A percentile compares a stretch with the other conserved stretches of the same genome.
Conservation (phyloP, 208 protist species). For the Trypanosoma platydactyli region DNA sequence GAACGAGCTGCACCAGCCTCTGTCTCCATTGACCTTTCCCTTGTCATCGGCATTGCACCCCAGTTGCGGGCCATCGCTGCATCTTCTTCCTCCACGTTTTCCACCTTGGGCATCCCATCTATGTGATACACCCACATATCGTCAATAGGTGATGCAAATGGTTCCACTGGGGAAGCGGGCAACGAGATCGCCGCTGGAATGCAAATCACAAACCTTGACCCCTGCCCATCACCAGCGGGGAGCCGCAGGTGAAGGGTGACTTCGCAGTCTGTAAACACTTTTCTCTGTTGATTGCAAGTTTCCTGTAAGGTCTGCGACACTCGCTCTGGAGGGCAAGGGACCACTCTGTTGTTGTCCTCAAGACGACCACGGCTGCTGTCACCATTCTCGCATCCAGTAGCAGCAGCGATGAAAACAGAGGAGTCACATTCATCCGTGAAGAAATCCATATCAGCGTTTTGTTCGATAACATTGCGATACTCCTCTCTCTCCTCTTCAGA, state of each 20-base stretch:
- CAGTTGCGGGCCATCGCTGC: not conserved
- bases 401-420: not conserved
- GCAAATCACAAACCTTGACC: not conserved
- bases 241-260: conserved; percentile 10
- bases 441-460: conserved; percentile 20
- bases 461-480: not conserved
- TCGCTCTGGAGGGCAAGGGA: no score
- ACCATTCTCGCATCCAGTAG: not conserved
- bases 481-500: not conserved
- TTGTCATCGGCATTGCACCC: not conserved
- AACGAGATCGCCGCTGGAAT: not conserved
- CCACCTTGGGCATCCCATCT: not conserved
- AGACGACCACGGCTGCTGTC: not conserved
- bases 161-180: not conserved
- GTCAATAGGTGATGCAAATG: no score
- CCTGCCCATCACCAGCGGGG: not conserved
- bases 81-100: not conserved
- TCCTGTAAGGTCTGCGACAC: no score
- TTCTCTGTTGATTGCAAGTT: not conserved
- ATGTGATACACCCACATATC: no score
- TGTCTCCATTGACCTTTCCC: no score
- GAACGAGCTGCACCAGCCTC: no score
- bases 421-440: conserved; percentile 17
- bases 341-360: no score
- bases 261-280: conserved; percentile 1